These are phyloP conservation scores for Mortierella alpina DNA, from an alignment of 192 early-diverging fungal genomes.

Conservation along the genomic window DNA sequence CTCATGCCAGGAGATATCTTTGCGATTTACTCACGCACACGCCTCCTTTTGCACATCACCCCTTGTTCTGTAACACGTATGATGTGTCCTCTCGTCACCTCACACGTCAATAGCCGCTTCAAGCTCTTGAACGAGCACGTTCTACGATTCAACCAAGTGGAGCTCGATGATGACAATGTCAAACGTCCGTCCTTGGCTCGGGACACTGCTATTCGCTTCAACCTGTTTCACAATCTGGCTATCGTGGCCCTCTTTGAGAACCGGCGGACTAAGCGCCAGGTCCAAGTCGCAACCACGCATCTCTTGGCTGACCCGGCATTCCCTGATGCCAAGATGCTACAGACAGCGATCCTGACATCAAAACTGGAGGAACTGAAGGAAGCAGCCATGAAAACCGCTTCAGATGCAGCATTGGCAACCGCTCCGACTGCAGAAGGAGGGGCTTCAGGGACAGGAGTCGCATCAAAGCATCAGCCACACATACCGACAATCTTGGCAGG, in stretches of 20 bases:
- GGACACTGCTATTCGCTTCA: slow-evolving; percentile 51
- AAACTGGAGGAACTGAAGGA: slow-evolving; percentile 44
- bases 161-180: slow-evolving; percentile 35
- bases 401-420: not conserved
- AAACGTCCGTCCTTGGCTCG: slow-evolving; percentile 47
- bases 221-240: slow-evolving; percentile 48
- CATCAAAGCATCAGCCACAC: slow-evolving; percentile 14
- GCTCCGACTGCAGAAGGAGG: not conserved
- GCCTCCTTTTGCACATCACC: not conserved
- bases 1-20: not conserved
- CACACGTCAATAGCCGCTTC: slow-evolving; percentile 30
- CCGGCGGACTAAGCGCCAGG: slow-evolving; percentile 30
- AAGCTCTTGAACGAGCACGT: slow-evolving; percentile 38
- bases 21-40: slow-evolving; percentile 33
- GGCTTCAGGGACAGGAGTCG: not conserved
- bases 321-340: slow-evolving; percentile 50
- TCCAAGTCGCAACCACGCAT: slow-evolving; percentile 50
- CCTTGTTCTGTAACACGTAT: not conserved
- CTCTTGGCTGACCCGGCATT: slow-evolving; percentile 45
- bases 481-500: slow-evolving; percentile 48
- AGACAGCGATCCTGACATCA: slow-evolving; percentile 50
- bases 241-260: slow-evolving; percentile 45
- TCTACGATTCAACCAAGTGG: slow-evolving; percentile 46
- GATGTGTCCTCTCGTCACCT: not conserved
- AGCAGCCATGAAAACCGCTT: slow-evolving; percentile 1